Evolutionary conservation across 202 grass and related monocot species (phyloP), one percentile per base, ranked within the genome.

Genomic region (Carex arenaria): DNA sequence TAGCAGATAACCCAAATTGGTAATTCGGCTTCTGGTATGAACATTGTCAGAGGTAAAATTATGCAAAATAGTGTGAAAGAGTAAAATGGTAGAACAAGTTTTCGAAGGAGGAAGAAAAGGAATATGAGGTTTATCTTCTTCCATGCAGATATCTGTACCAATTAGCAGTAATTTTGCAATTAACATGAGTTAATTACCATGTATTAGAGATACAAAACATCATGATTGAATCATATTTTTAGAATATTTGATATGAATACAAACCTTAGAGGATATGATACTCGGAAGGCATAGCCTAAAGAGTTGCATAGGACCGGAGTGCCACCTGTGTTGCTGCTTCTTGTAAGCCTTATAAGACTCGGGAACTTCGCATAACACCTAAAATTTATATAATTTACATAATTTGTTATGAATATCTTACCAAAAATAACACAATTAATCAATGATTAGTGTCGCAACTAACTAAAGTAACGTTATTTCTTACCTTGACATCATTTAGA

Each of bases 81-180:
- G 74, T 96, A 96, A 86, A 96, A 93, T 15, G 93, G 93, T 61
- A 96, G 59, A 18, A 96, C 82, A 31, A 96, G 90, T 78, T 96
- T 96, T 26, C 93, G 84, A 40, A 96, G 88, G 42, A 96, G 90
- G 81, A 96, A 96, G 85, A 96, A 96, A 30, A 96, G 90, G 76
- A 96, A 92, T 86, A 96, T 89, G 51, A 96, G 89, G 82, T 96
- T 96, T 85, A 83, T 90, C 85, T 96, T 96, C 85, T 96, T 96
- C 93, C 90, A 93, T 86, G 89, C 86, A 19, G 89, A 89, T 83
- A 96, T 96, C 93, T 96, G 90, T 89, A 40, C 4, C 61, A 22
- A 0, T 78, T n/a, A 87, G 72, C 82, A 81, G 32, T 45, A 11
- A 45, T 54, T 57, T 57, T 77, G 3, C 53, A 57, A 36, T 10